Conservation (phyloP, 805 yeast genomes). For the Hanseniaspora taiwanica region DNA sequence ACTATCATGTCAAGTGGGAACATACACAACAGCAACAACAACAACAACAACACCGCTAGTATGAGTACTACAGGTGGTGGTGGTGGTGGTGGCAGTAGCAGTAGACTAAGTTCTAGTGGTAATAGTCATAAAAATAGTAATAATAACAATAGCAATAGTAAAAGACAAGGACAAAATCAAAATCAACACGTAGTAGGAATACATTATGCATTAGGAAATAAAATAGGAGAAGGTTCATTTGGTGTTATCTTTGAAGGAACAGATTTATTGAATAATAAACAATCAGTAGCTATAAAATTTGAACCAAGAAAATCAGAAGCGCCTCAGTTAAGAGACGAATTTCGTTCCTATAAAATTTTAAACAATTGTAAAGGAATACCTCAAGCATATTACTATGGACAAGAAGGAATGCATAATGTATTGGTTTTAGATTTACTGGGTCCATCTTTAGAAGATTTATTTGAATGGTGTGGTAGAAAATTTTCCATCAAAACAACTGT, state of each 20-base stretch:
- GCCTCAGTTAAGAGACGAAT: slow-evolving; percentile 93
- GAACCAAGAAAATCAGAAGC: slow-evolving; percentile 96
- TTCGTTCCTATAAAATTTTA: slow-evolving; percentile 79
- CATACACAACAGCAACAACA: background rate
- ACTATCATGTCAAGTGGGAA: background rate
- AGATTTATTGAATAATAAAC: slow-evolving; percentile 78
- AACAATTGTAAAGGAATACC: slow-evolving; percentile 81
- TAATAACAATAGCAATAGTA: background rate
- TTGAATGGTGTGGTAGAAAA: slow-evolving; percentile 96
- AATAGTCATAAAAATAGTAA: background rate
- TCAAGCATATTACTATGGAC: slow-evolving; percentile 95
- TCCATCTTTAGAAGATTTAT: slow-evolving; percentile 88
- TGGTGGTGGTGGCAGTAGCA: no score
- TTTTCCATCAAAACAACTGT: slow-evolving; percentile 81
- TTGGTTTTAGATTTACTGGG: slow-evolving; percentile 90
- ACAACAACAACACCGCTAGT: background rate
- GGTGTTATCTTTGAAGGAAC: slow-evolving; percentile 96
- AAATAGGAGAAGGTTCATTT: slow-evolving; percentile 96
- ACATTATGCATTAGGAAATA: slow-evolving; percentile 92
- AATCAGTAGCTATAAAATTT: slow-evolving; percentile 83
- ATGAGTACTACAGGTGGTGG: background rate
- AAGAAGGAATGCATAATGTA: slow-evolving; percentile 93
- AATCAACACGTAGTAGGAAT: slow-evolving; percentile 51
- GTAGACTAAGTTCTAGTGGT: background rate
- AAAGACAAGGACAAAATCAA: background rate